Evolutionary conservation across 139 green algal species (phyloP).

Genomic region (Volvox africanus): DNA sequence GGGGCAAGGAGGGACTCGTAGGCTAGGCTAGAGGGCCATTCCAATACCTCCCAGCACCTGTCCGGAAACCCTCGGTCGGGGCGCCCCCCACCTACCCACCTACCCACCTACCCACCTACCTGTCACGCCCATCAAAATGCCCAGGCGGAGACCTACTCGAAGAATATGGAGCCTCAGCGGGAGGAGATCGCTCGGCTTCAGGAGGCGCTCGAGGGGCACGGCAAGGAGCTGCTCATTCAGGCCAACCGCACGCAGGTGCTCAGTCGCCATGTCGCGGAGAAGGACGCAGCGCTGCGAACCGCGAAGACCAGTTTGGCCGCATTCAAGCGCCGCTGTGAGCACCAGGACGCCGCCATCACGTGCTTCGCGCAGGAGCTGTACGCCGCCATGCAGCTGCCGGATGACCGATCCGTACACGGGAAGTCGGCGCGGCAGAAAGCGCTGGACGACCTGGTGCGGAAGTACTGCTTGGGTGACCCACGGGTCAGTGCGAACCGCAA

Average conservation of each 20-base stretch:
- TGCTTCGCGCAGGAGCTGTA: slow-evolving; percentile 29
- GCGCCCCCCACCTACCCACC: background rate
- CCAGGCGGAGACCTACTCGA: slow-evolving; percentile 36
- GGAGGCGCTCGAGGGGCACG: slow-evolving; percentile 39
- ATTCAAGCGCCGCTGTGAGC: background rate
- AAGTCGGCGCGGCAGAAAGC: slow-evolving; percentile 12
- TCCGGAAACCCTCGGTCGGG: background rate
- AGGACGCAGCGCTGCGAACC: slow-evolving; percentile 22
- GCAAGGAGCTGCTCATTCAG: slow-evolving; percentile 29
- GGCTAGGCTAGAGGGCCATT: too few relatives aligned
- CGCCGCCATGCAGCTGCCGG: slow-evolving; percentile 42
- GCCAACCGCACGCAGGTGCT: background rate
- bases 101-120: background rate
- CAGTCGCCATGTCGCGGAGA: slow-evolving; percentile 22
- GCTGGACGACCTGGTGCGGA: slow-evolving; percentile 39
- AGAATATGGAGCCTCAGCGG: slow-evolving; percentile 30
- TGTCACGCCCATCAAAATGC: too few relatives aligned
- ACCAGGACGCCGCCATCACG: background rate
- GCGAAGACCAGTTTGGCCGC: slow-evolving; percentile 14
- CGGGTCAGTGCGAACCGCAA: background rate
- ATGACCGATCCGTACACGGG: slow-evolving; percentile 14
- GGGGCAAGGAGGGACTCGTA: too few relatives aligned
- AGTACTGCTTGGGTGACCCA: slow-evolving; percentile 39
- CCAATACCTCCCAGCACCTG: background rate
- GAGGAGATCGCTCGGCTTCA: slow-evolving; percentile 37